A percentile compares a stretch with the other conserved stretches of the same genome.
Conservation (phyloP, 2,329 filamentous ascomycete species). For the Sphaerostilbella broomeana region DNA sequence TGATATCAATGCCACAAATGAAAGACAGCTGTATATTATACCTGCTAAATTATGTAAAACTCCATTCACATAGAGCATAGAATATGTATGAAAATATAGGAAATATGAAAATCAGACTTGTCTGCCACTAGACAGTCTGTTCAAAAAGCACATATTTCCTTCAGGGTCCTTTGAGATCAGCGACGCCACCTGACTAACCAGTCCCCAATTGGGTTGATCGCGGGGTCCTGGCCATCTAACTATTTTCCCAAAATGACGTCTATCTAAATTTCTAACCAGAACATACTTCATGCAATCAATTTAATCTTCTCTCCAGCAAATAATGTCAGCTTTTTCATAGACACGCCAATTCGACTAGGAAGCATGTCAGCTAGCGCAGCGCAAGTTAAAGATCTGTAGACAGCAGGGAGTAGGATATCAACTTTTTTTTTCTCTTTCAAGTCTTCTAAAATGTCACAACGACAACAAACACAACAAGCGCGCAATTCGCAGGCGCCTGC, state of each 20-base stretch:
- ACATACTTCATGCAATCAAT: not conserved
- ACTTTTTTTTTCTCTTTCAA: not conserved
- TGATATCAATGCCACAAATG: slow-evolving; percentile 3
- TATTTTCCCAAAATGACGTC: slow-evolving; percentile 7
- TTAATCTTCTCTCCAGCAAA: not conserved
- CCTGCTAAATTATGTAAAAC: too few relatives aligned
- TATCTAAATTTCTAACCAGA: not conserved
- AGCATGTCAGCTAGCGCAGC: not conserved
- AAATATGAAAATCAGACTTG: too few relatives aligned
- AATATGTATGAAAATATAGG: too few relatives aligned
- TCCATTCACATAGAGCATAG: too few relatives aligned
- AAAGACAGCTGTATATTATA: slow-evolving; percentile 4
- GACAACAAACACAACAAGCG: slow-evolving; percentile 26
- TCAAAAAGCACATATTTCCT: not conserved
- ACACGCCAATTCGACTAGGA: not conserved
- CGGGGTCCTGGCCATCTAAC: slow-evolving; percentile 6
- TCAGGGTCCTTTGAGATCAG: not conserved
- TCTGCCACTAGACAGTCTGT: too few relatives aligned
- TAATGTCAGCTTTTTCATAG: not conserved
- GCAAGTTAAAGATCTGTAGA: not conserved
- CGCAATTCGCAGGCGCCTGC: slow-evolving; percentile 23
- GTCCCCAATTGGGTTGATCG: not conserved
- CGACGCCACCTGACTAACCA: slow-evolving; percentile 10
- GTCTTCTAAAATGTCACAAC: not conserved
- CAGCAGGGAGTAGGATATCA: not conserved